Base-by-base conservation (phyloP, 2,329 filamentous ascomycete species). In the Teratosphaeria viscida region DNA sequence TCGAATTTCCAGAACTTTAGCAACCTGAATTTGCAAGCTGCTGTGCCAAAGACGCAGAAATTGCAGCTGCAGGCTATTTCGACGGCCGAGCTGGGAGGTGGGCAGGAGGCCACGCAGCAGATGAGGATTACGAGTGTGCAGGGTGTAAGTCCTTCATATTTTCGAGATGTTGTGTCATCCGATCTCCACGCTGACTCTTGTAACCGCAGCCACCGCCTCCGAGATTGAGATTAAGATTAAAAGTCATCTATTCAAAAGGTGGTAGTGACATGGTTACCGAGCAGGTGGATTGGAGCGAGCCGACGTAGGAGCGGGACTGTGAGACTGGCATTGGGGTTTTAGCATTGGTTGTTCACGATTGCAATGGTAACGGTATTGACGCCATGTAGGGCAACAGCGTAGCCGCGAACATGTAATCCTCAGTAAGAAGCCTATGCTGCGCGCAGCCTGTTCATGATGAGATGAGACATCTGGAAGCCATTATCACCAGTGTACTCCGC, bases 211-310 rank as follows among this genome's bases (percentile, higher is more conserved):
- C 88, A 65, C 82, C 86, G 60, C 82, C 84, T 59, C 72, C 82
- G 39, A 83, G 81, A 70, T 76, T 99, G 64, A 85, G 92, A 63
- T 79, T 99, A 67, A 86, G 94, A 70, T 78, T 99, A 70, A 91
- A 91, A 76, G 84, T 99, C 69, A 85, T 84, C 60, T 97, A 91
- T 73, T 78, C 83, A 37, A 88, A 88, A 73, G 84, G 87, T 60
- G 53, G 27, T 16, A 82, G 83, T 60, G 83, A 80, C 27, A 85
- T 85, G 57, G 81, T 95, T 19, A 87, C 88, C 72, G 94, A 99
- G 70, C 92, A 97, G 76, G 91, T 97, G 60, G 95, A 96, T 77
- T 99, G 94, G 94, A 87, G 89, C 34, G 94, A 99, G 76, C 86
- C 90, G 59, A 66, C 70, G 55, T 76, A 62, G 52, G 19, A 43